Conservation (phyloP, 768 basidiomycete species). For the Pleurotus ostreatus region DNA sequence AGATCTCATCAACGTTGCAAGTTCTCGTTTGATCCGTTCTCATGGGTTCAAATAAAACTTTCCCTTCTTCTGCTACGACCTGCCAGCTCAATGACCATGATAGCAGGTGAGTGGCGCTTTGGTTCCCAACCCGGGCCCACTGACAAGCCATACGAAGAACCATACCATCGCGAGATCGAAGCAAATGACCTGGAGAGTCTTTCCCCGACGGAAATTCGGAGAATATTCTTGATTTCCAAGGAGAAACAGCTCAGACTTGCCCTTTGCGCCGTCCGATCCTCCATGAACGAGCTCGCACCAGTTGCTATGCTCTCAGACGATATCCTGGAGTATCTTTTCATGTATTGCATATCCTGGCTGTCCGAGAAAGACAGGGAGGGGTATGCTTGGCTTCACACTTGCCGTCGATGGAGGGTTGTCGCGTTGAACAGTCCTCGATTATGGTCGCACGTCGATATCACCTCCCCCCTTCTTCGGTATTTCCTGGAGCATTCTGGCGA, state of each 20-base stretch:
- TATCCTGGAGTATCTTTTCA: not conserved
- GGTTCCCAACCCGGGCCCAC: too few species aligned
- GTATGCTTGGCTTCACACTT: not conserved
- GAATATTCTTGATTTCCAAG: not conserved
- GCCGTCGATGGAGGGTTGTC: not conserved
- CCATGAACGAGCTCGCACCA: not conserved
- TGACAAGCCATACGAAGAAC: too few species aligned
- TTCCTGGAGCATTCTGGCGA: not conserved
- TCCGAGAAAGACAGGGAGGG: not conserved
- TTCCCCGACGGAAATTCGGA: too few species aligned
- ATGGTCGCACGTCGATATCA: not conserved
- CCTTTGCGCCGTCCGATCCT: not conserved
- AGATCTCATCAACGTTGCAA: too few species aligned
- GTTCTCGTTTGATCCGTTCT: too few species aligned
- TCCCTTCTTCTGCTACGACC: too few species aligned
- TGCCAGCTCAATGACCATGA: too few species aligned
- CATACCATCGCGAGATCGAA: too few species aligned
- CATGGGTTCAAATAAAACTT: too few species aligned
- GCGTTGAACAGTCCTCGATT: not conserved
- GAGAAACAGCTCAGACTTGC: not conserved
- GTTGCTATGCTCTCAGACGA: not conserved
- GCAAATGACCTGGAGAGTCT: too few species aligned
- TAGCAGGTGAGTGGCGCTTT: too few species aligned
- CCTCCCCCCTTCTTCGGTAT: not conserved
- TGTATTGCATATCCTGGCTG: not conserved